phyloP scores from a whole-genome alignment of 176 grass and related monocot genomes.

The Zoysia japonica region DNA sequence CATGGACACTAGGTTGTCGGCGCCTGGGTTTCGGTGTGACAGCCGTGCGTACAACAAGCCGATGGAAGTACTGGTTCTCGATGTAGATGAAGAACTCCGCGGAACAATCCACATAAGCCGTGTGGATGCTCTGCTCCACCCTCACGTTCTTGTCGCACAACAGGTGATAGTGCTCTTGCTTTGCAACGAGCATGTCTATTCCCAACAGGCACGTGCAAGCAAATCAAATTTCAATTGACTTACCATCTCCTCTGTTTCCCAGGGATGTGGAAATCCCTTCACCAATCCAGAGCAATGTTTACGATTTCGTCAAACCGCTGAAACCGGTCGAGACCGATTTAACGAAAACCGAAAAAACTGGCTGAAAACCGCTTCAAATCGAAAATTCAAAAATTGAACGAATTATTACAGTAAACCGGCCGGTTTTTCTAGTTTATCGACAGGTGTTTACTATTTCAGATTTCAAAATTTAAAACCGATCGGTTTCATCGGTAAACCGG shows the following conservation, averaged over 20 bases:
- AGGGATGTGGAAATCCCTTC: constrained; percentile 46
- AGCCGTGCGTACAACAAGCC: constrained; percentile 63
- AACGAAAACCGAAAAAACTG: no score
- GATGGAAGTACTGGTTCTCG: constrained; percentile 67
- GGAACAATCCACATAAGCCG: constrained; percentile 52
- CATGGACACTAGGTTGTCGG: constrained; percentile 55
- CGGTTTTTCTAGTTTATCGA: no score
- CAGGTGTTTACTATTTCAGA: no score
- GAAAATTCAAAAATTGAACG: no score
- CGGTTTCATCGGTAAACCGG: no score
- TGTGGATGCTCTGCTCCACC: constrained; percentile 64
- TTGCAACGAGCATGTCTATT: no score
- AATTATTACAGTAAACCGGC: no score
- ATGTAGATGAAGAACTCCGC: constrained; percentile 57
- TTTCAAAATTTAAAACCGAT: no score
- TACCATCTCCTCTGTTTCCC: constrained; percentile 14
- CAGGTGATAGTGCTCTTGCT: neutral
- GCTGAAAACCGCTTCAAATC: no score
- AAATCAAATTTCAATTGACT: neutral
- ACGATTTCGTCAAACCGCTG: no score
- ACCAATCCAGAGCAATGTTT: constrained; percentile 27
- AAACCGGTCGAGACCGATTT: no score
- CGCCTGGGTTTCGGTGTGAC: constrained; percentile 33
- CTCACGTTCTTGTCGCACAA: constrained; percentile 43
- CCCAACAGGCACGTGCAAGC: no score